These are phyloP conservation scores for Isabelozyma heimii DNA, from an alignment of 805 yeast genomes.

Conservation along the genomic window DNA sequence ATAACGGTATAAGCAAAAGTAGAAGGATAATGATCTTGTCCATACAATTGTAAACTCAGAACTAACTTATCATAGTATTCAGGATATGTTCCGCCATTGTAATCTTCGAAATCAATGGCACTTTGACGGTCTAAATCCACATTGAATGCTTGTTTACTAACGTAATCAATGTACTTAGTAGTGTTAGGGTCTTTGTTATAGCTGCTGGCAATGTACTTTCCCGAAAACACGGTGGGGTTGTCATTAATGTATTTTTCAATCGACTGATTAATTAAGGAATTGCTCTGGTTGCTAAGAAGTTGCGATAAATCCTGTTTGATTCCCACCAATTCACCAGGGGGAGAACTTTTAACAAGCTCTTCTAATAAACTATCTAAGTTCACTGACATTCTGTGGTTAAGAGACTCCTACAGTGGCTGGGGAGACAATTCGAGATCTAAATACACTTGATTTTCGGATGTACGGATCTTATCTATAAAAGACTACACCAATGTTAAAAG, in stretches of 20 bases:
- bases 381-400: slow-evolving; percentile 13
- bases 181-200: slow-evolving; percentile 28
- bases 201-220: slow-evolving; percentile 28
- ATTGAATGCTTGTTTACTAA: slow-evolving; percentile 47
- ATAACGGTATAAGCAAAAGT: slow-evolving; percentile 43
- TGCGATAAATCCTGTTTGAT: slow-evolving; percentile 22
- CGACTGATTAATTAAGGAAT: slow-evolving; percentile 22
- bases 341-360: slow-evolving; percentile 31
- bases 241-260: slow-evolving; percentile 26
- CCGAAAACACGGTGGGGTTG: slow-evolving; percentile 28
- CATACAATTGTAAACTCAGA: slow-evolving; percentile 45
- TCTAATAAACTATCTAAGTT: slow-evolving; percentile 24
- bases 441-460: neutral
- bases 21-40: slow-evolving; percentile 66
- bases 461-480: too few relatives aligned
- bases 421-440: neutral
- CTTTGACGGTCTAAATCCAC: slow-evolving; percentile 52
- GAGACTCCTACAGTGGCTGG: neutral
- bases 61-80: slow-evolving; percentile 26
- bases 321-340: slow-evolving; percentile 37
- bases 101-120: slow-evolving; percentile 53
- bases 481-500: too few relatives aligned
- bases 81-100: slow-evolving; percentile 25
- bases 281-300: slow-evolving; percentile 18
- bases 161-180: slow-evolving; percentile 54